Evolutionary conservation across 139 green algal genomes (phyloP).

Genomic region (Volvox reticuliferus): DNA sequence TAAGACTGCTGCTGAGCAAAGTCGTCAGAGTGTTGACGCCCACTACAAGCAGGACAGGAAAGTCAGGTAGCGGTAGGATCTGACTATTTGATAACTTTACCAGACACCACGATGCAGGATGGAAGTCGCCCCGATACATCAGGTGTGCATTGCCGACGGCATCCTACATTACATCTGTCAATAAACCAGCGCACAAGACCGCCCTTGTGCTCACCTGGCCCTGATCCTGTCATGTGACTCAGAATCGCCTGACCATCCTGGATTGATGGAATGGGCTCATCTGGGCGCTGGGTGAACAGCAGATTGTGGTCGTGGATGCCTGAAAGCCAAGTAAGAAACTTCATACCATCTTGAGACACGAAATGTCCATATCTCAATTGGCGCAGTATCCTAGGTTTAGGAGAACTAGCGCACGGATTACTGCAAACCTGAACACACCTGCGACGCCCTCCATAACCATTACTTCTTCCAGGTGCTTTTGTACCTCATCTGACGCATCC

Average conservation of each 20-base stretch:
- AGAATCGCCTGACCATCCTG: conserved; percentile 12
- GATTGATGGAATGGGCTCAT: conserved; percentile 10
- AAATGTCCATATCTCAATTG: too few relatives aligned
- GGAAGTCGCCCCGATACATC: too few relatives aligned
- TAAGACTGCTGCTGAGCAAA: conserved; percentile 6
- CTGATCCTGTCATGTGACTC: neutral
- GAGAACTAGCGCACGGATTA: neutral
- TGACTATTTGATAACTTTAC: too few relatives aligned
- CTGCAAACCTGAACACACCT: conserved; percentile 27
- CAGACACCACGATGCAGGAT: too few relatives aligned
- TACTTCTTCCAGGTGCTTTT: conserved; percentile 67
- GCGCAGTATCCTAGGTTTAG: neutral
- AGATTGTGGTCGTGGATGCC: conserved; percentile 89
- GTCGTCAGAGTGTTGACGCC: neutral
- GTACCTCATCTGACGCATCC: conserved; percentile 49
- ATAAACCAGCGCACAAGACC: too few relatives aligned
- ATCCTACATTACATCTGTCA: too few relatives aligned
- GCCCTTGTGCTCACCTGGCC: neutral
- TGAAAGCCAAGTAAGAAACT: conserved; percentile 22
- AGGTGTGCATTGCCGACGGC: too few relatives aligned
- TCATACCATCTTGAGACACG: neutral
- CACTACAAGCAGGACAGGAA: neutral
- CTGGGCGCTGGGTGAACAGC: conserved; percentile 77
- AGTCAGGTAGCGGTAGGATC: neutral
- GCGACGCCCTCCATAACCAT: conserved; percentile 55